Base-by-base conservation (phyloP, 1,284 basidiomycete species). In the Trametes versicolor region DNA sequence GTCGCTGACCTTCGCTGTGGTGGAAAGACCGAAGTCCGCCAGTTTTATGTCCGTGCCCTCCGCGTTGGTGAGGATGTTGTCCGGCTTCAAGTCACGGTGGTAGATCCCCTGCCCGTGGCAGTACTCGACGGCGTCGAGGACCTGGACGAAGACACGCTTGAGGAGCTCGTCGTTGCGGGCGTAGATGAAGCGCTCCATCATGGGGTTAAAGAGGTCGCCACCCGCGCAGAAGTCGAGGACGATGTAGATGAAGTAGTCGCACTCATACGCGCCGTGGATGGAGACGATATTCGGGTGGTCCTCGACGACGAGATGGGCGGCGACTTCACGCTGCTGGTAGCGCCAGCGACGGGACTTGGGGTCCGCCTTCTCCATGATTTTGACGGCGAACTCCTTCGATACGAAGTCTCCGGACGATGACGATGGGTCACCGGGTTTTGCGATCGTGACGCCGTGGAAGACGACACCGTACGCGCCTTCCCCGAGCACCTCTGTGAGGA, bases 81-180 rank as follows among this genome's bases (percentile, higher is more conserved):
- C 90, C 27, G 90, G 90, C 76, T 91, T 92, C 62, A 92, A 78
- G 72, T 92, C 90, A 43, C 89, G 87, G 74, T 90, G 89, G 76
- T 82, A 89, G 74, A 90, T 84, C 45, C 85, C 85, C 65, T 83
- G 76, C 47, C 77, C 74, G 76, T 90, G 89, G 75, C 86, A 87
- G 72, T 83, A 83, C 39, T 85, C 78, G 64, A 91, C 84, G 12
- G 87, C 86, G 67, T 88, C 87, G 70, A 90, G 75, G 70, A 91
- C 85, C 73, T 88, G 86, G 51, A 86, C 71, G 77, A 87, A 87
- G 62, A 87, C 82, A 50, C 73, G 74, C 64, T 80, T 82, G 73
- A 87, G 81, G 61, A 86, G 77, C 29, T 72, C 74, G 72, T 86
- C 83, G 71, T 83, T 77, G 45, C 82, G 82, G 58, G 82, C 74